Conservation (phyloP, 257 asterid genomes). For the Buddleja alternifolia region DNA sequence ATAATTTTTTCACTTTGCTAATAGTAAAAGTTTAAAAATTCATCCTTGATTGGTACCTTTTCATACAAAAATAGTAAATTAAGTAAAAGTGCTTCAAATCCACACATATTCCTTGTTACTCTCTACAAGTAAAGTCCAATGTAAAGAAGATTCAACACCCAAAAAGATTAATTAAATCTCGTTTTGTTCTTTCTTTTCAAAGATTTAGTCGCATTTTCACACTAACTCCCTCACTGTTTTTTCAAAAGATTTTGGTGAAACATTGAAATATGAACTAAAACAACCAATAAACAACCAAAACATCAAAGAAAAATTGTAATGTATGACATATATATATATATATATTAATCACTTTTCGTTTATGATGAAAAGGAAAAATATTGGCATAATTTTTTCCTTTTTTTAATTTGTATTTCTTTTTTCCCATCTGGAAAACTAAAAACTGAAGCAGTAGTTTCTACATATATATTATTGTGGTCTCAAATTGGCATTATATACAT, state of each 20-base stretch:
- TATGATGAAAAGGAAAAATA: not conserved
- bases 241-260: constrained; percentile 44
- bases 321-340: not conserved
- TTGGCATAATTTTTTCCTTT: constrained; percentile 15
- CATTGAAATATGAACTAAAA: constrained; percentile 27
- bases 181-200: constrained; percentile 34
- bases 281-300: not conserved
- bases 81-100: constrained; percentile 25
- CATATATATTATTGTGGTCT: constrained; percentile 12
- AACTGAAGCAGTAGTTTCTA: not conserved
- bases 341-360: not conserved
- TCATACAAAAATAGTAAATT: constrained; percentile 11
- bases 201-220: constrained; percentile 50
- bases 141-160: constrained; percentile 31
- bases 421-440: not conserved
- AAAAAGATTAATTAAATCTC: constrained; percentile 41
- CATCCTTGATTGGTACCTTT: constrained; percentile 13
- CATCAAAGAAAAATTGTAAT: constrained; percentile 12
- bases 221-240: constrained; percentile 27
- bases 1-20: not conserved
- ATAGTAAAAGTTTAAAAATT: constrained; percentile 18
- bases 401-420: not conserved
- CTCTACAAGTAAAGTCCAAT: constrained; percentile 56
- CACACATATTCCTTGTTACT: constrained; percentile 51
- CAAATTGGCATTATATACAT: not conserved